Evolutionary conservation across 495 filamentous ascomycete species (phyloP), one percentile per base, ranked within the genome.

Genomic region (Hapsidospora chrysogenum): DNA sequence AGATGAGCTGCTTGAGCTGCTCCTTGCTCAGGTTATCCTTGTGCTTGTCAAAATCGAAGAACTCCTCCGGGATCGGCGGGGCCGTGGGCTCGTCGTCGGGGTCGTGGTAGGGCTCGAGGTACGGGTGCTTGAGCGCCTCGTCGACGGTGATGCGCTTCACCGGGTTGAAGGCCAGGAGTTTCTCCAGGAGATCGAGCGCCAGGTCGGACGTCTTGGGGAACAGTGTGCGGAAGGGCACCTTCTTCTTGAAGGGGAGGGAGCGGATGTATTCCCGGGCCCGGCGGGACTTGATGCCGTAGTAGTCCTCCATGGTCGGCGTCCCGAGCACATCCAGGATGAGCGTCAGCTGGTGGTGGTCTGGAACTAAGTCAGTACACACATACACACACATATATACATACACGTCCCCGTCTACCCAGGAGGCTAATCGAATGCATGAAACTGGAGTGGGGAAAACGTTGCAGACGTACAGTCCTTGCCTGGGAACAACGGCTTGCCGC

Each of bases 181-280:
- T 86, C 65, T 99, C 92, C 18, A 99, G 65, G 26, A 99, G 68
- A 48, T 99, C 89, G 19, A 96, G 72, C 1, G 92, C 92, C 32
- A 86, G 66, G 22, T 94, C 85, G 26, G 84, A 89, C 28, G 85
- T 93, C 66, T 93, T 92, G 38, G 89, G 92, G 70, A 99, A 99
- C 61, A 99, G 76, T 25, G 78, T 78, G 49, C 85, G 82, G 76
- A 95, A 92, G 0, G 92, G 87, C 32, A 96, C 87, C 72, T 94
- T 95, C 79, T 99, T 99, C 74, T 96, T 99, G 69, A 99, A 99
- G n/a, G 92, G 92, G 25, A 99, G 76, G 30, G 86, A 94, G 27
- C 92, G 85, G 54, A 99, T 99, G 60, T 99, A 99, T 59, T 99
- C 92, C 41, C 92, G 77, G 17, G 92, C 92, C 43, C 92, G 80